phyloP scores from a whole-genome alignment of 371 early-diverging fungal genomes.

The Capillidium rhysosporum region DNA sequence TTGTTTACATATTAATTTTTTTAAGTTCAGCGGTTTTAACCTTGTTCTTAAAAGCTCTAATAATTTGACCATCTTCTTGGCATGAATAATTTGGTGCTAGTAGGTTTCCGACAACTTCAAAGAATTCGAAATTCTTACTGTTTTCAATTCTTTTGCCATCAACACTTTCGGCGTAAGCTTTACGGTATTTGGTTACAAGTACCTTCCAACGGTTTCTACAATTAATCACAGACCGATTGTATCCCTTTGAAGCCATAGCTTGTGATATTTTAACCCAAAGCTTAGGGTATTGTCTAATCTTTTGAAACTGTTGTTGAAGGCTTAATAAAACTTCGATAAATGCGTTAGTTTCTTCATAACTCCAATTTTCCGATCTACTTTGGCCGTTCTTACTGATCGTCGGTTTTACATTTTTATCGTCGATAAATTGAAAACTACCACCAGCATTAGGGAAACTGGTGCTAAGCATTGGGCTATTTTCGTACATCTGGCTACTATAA shows the following conservation, averaged over 20 bases:
- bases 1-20: too few relatives aligned
- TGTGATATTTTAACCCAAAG: neutral
- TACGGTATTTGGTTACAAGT: slow-evolving; percentile 2
- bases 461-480: too few relatives aligned
- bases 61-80: neutral
- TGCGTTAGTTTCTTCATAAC: neutral
- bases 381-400: too few relatives aligned
- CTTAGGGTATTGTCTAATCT: neutral
- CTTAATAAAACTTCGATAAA: neutral
- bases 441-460: too few relatives aligned
- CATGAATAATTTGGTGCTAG: neutral
- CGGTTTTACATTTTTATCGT: too few relatives aligned
- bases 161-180: neutral
- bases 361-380: slow-evolving; percentile 2
- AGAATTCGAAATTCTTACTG: neutral
- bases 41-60: too few relatives aligned
- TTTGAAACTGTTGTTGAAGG: neutral
- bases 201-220: slow-evolving; percentile 6
- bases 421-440: too few relatives aligned
- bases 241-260: neutral
- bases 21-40: too few relatives aligned
- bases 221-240: neutral
- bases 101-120: neutral
- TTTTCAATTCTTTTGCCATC: neutral
- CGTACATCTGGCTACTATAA: too few relatives aligned